phyloP scores from a whole-genome alignment of 352 stramenopile genomes.

The Phytophthora nicotianae region DNA sequence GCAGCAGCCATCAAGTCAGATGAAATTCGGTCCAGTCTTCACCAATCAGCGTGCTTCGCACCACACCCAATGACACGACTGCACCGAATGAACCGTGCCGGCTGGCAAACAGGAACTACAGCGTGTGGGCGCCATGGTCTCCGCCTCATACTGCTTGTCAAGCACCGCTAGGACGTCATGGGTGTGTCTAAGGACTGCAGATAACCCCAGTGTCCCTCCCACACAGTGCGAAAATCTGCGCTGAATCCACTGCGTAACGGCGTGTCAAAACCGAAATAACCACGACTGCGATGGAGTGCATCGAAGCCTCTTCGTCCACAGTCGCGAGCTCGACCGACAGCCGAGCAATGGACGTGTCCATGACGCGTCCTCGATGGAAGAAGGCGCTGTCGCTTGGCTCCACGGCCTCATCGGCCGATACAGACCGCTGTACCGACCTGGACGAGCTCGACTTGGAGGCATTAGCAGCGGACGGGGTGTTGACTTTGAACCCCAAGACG shows the following conservation, averaged over 20 bases:
- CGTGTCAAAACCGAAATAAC: constrained; percentile 8
- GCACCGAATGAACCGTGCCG: constrained; percentile 1
- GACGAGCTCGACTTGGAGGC: constrained; percentile 36
- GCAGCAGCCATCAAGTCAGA: constrained; percentile 18
- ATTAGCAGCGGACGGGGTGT: constrained; percentile 15
- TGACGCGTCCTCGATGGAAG: constrained; percentile 26
- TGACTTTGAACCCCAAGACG: constrained; percentile 28
- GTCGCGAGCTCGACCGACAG: constrained; percentile 21
- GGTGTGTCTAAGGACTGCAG: constrained; percentile 7
- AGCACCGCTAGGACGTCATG: constrained; percentile 3
- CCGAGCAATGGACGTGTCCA: constrained; percentile 15
- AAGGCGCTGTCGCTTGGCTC: constrained; percentile 36
- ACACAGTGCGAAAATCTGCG: constrained; percentile 24
- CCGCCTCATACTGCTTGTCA: not conserved
- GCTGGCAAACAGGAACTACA: constrained; percentile 6
- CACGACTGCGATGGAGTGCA: constrained; percentile 7
- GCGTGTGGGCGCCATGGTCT: not conserved
- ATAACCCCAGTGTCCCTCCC: constrained; percentile 16
- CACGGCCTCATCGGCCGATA: constrained; percentile 17
- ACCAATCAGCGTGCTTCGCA: constrained; percentile 10
- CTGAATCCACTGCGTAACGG: constrained; percentile 23
- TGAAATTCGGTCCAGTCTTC: not conserved
- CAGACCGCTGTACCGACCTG: constrained; percentile 36
- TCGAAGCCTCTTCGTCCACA: constrained; percentile 26
- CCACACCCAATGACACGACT: constrained; percentile 12